A percentile compares a stretch with the other conserved stretches of the same genome.
Conservation (phyloP, 345 rosid species). For the Atalantia buxifolia region DNA sequence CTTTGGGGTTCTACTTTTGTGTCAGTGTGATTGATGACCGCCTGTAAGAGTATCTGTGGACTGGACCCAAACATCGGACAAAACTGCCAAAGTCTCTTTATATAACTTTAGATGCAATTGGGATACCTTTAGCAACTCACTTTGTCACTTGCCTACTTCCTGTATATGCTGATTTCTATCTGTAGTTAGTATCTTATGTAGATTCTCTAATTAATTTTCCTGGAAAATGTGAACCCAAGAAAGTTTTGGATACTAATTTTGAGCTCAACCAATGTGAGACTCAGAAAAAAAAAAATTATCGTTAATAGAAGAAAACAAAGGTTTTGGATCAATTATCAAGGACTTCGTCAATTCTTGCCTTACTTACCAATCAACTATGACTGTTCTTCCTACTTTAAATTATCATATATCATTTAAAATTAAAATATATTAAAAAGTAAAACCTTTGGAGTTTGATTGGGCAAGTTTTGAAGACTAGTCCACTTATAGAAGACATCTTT, state of each 20-base stretch:
- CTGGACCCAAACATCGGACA: conserved; percentile 15
- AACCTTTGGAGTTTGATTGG: neutral
- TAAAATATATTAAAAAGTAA: neutral
- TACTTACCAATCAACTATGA: neutral
- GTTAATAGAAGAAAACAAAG: no score
- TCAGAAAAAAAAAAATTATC: no score
- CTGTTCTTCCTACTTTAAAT: neutral
- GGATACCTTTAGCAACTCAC: neutral
- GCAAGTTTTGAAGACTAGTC: neutral
- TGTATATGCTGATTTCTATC: neutral
- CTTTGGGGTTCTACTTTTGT: no score
- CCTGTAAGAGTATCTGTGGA: neutral
- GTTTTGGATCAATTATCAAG: neutral
- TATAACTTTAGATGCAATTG: conserved; percentile 8
- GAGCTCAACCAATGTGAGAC: no score
- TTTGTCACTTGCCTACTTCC: neutral
- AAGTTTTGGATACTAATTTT: neutral
- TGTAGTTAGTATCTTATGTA: neutral
- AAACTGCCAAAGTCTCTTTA: neutral
- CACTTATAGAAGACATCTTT: neutral
- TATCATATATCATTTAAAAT: neutral
- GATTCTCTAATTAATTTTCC: neutral
- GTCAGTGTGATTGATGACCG: no score
- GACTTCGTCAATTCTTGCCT: neutral
- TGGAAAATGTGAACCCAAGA: neutral